These are phyloP conservation scores for Aspergillus aculeatus DNA, from an alignment of 2,329 filamentous ascomycete species.

Conservation along the genomic window DNA sequence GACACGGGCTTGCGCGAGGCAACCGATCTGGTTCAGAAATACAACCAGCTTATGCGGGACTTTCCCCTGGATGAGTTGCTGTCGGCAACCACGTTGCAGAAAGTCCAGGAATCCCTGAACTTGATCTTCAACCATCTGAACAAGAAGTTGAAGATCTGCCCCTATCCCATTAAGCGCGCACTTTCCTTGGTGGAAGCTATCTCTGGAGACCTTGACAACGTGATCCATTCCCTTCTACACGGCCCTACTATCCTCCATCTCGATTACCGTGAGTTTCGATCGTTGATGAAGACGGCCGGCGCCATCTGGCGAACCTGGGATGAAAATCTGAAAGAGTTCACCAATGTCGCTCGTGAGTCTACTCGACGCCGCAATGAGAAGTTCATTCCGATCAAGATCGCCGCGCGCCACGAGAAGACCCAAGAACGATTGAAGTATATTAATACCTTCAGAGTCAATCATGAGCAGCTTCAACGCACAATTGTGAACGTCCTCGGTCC, in stretches of 20 bases:
- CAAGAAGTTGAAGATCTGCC: conserved; percentile 95
- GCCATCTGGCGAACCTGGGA: conserved; percentile 92
- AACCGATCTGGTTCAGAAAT: conserved; percentile 94
- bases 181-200: conserved; percentile 95
- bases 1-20: conserved; percentile 96
- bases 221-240: conserved; percentile 80
- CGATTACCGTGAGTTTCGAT: conserved; percentile 85
- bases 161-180: conserved; percentile 89
- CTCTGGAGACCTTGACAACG: conserved; percentile 84
- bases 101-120: conserved; percentile 82
- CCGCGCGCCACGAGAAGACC: conserved; percentile 79
- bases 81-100: conserved; percentile 83
- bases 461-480: conserved; percentile 94
- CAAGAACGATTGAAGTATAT: conserved; percentile 93
- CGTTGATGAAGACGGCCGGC: conserved; percentile 78
- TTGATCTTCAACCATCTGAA: conserved; percentile 94
- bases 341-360: conserved; percentile 92
- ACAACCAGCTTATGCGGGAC: conserved; percentile 98
- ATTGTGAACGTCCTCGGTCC: conserved; percentile 95
- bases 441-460: conserved; percentile 89
- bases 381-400: conserved; percentile 97
- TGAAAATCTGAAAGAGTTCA: conserved; percentile 95
- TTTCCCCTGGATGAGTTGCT: conserved; percentile 94
- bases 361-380: conserved; percentile 92
- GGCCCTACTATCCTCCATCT: conserved; percentile 88